Percentiles rank a stretch among this genome's conserved stretches.
These are phyloP conservation scores for Sugiyamaella valdiviana DNA, from an alignment of 805 yeast species.

Conservation along the genomic window DNA sequence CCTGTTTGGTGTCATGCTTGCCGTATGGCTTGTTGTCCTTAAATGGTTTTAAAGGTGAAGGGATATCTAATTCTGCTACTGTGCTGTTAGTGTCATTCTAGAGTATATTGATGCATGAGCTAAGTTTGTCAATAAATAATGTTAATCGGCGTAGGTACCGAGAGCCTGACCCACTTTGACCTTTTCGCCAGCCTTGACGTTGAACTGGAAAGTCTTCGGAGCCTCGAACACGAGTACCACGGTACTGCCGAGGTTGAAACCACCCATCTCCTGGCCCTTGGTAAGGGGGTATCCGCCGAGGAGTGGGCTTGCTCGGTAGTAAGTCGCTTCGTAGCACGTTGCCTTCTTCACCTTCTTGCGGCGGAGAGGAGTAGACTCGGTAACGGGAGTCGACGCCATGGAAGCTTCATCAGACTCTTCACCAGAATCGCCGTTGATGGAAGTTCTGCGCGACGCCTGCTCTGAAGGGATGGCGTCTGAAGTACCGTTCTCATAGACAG, in stretches of 20 bases:
- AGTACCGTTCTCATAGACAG: conserved; percentile 38
- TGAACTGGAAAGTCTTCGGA: conserved; percentile 70
- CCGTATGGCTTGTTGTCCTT: conserved; percentile 19
- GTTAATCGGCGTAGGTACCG: conserved; percentile 7
- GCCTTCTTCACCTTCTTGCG: conserved; percentile 51
- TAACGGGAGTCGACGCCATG: conserved; percentile 1
- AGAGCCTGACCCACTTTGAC: conserved; percentile 73
- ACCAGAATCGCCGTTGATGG: conserved; percentile 1
- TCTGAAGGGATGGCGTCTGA: background rate
- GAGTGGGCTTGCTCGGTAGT: conserved; percentile 65
- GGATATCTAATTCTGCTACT: background rate
- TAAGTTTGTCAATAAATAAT: background rate
- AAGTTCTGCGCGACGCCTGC: conserved; percentile 6
- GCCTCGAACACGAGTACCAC: conserved; percentile 97
- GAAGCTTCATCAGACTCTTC: background rate
- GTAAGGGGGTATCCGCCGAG: conserved; percentile 82
- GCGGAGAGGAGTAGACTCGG: conserved; percentile 1
- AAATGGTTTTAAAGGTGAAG: conserved; percentile 10
- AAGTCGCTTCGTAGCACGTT: conserved; percentile 91
- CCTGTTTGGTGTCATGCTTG: conserved; percentile 19
- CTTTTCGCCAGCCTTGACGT: conserved; percentile 61
- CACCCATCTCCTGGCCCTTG: conserved; percentile 95
- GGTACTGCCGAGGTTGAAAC: conserved; percentile 91
- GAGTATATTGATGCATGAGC: background rate
- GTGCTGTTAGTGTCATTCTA: too few relatives aligned